Conservation (phyloP, 139 green algal genomes). For the Haematococcus sp. region DNA sequence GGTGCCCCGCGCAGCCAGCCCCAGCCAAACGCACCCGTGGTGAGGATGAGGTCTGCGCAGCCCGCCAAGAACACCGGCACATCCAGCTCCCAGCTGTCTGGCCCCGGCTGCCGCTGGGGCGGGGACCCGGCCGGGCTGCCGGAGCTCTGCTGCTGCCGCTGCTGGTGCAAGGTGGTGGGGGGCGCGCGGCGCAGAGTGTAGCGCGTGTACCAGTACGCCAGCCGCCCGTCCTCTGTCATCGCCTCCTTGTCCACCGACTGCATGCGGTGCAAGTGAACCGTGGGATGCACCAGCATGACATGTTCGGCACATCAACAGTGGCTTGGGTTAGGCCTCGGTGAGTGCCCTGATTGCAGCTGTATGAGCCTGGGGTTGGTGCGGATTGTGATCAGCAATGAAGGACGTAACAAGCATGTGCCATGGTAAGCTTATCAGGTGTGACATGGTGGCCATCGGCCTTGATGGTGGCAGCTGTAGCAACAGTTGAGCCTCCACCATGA, state of each 20-base stretch:
- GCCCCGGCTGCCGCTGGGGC: neutral
- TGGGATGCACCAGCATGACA: neutral
- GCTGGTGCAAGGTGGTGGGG: neutral
- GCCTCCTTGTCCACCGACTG: conserved; percentile 17
- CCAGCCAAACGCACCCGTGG: conserved; percentile 43
- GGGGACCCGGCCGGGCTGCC: neutral
- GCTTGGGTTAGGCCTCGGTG: too few relatives aligned
- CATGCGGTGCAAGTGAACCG: neutral
- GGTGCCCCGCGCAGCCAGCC: neutral
- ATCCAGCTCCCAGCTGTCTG: conserved; percentile 27
- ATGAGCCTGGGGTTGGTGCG: too few relatives aligned
- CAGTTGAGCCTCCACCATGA: neutral
- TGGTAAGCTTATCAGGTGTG: too few relatives aligned
- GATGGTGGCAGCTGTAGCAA: neutral
- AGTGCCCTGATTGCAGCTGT: too few relatives aligned
- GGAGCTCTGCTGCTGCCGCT: neutral
- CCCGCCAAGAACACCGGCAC: conserved; percentile 70
- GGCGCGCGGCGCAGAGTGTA: conserved; percentile 58
- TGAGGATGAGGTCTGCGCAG: conserved; percentile 46
- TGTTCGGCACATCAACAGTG: too few relatives aligned
- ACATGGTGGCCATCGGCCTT: too few relatives aligned
- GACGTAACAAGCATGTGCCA: too few relatives aligned
- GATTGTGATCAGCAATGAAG: too few relatives aligned
- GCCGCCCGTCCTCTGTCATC: conserved; percentile 37
- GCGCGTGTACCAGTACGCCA: conserved; percentile 75